These are phyloP conservation scores for Pseudogymnoascus sp. DNA, from an alignment of 2,329 filamentous ascomycete genomes.

Conservation along the genomic window DNA sequence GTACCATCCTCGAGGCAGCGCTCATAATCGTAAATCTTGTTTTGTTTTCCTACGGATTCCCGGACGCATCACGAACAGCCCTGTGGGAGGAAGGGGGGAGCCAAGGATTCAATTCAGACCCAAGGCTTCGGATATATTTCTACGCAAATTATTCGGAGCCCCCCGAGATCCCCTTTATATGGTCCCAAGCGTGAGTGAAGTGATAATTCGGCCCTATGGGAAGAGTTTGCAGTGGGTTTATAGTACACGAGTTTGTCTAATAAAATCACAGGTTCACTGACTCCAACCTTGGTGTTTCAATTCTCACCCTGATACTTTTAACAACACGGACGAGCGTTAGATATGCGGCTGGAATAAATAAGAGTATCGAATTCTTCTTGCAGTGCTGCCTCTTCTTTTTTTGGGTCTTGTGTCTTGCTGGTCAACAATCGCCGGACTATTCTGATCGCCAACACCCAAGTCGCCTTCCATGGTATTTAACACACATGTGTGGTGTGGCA, in stretches of 20 bases:
- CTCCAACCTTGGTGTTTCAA: not conserved
- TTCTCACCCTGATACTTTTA: not conserved
- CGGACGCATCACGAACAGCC: slow-evolving; percentile 2
- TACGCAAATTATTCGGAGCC: slow-evolving; percentile 14
- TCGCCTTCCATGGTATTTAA: not conserved
- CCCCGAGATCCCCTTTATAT: slow-evolving; percentile 13
- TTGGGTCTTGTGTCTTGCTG: not conserved
- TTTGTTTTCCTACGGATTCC: slow-evolving; percentile 9
- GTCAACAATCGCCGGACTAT: not conserved
- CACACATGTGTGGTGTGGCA: not conserved
- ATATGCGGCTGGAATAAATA: not conserved
- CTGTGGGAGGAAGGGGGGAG: slow-evolving; percentile 14
- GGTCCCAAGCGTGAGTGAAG: slow-evolving; percentile 13
- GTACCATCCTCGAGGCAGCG: not conserved
- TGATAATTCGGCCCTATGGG: not conserved
- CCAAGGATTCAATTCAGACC: slow-evolving; percentile 15
- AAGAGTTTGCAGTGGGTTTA: not conserved
- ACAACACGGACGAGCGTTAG: not conserved
- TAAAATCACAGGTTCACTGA: not conserved
- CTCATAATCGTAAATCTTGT: not conserved
- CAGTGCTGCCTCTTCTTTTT: not conserved
- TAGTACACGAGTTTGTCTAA: not conserved
- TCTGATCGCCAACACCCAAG: not conserved
- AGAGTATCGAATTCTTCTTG: not conserved
- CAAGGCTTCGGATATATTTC: slow-evolving; percentile 12